Evolutionary conservation across 202 grass and related monocot species (phyloP).

Genomic region (Thinopyrum obtusiflorum): DNA sequence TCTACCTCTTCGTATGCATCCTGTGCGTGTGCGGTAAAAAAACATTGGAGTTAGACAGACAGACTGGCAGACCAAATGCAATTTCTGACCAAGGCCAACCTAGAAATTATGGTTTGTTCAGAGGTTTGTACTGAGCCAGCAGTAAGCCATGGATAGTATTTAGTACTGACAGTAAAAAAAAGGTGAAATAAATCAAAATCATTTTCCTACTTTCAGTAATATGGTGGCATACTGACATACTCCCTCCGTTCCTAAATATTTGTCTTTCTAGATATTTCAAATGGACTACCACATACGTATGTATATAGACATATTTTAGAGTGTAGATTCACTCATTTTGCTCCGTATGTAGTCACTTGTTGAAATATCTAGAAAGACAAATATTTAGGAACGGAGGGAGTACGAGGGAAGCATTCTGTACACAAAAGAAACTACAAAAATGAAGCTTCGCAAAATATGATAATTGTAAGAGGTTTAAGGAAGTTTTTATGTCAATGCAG

Average conservation of each 20-base stretch:
- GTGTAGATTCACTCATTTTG: too few species aligned
- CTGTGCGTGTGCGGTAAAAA: conserved; percentile 33
- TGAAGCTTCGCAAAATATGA: not conserved
- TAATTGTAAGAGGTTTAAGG: not conserved
- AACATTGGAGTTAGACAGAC: not conserved
- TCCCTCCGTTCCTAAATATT: too few species aligned
- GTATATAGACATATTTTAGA: too few species aligned
- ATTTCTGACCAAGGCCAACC: not conserved
- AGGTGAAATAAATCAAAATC: not conserved
- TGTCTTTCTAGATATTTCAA: too few species aligned
- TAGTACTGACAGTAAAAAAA: not conserved
- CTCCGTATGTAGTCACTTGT: too few species aligned
- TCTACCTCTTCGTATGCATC: conserved; percentile 85
- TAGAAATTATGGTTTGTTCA: not conserved
- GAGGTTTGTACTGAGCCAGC: not conserved
- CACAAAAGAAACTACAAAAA: not conserved
- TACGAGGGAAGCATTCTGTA: not conserved
- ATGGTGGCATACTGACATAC: not conserved
- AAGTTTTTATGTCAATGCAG: not conserved
- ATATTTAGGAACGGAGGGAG: too few species aligned
- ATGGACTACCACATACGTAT: too few species aligned
- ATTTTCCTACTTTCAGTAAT: not conserved
- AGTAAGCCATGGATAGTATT: not conserved
- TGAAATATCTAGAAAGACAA: too few species aligned
- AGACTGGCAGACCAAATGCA: not conserved